Conservation (phyloP, 345 rosid genomes). For the Eucalyptus coolabah region DNA sequence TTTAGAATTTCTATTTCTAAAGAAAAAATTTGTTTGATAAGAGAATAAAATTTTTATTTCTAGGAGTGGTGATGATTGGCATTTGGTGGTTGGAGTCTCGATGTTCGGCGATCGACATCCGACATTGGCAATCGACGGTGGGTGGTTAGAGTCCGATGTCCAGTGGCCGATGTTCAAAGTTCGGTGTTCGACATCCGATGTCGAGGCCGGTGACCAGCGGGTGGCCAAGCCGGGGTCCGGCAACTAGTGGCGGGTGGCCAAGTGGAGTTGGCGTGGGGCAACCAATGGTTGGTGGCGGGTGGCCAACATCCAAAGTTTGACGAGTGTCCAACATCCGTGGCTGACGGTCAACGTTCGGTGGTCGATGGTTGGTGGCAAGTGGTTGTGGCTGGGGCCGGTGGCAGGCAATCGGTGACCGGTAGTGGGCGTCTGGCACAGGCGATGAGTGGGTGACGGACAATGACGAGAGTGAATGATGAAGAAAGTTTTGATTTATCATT, state of each 20-base stretch:
- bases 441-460: rapidly evolving
- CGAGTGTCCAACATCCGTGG: rapidly evolving
- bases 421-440: rapidly evolving
- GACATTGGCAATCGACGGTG: rapidly evolving
- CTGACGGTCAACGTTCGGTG: rapidly evolving
- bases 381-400: rapidly evolving
- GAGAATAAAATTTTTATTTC: too few species aligned
- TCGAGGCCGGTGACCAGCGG: rapidly evolving
- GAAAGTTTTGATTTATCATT: too few species aligned
- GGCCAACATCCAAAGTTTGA: rapidly evolving
- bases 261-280: rapidly evolving
- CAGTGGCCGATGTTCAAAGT: rapidly evolving
- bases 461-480: too few species aligned
- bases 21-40: too few species aligned
- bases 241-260: rapidly evolving
- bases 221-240: rapidly evolving
- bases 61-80: rapidly evolving
- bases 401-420: rapidly evolving
- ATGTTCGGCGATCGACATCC: rapidly evolving
- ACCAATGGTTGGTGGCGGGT: rapidly evolving
- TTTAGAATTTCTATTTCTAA: too few species aligned
- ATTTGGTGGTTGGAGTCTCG: rapidly evolving
- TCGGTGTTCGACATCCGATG: rapidly evolving
- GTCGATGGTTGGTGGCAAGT: too few species aligned
- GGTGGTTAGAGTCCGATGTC: rapidly evolving